Evolutionary conservation across 1,284 basidiomycete species (phyloP).

Genomic region (Uromyces viciae-fabae): DNA sequence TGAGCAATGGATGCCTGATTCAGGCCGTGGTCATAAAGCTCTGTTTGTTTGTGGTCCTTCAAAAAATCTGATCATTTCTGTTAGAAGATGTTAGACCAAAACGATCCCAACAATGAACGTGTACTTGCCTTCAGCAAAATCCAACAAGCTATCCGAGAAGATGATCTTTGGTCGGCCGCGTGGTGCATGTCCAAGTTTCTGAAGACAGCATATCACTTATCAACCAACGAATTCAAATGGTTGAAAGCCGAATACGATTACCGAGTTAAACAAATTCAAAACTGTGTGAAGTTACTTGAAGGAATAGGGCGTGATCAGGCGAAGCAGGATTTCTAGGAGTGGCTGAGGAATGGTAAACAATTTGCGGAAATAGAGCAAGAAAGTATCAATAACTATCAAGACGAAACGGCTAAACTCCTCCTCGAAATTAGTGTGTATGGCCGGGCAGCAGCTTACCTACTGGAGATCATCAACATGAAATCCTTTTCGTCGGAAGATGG

Average conservation of each 20-base stretch:
- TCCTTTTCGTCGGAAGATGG: not conserved
- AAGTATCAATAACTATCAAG: not conserved
- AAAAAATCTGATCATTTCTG: too few relatives aligned
- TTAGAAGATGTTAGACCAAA: too few relatives aligned
- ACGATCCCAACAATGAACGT: too few relatives aligned
- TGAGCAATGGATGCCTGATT: too few relatives aligned
- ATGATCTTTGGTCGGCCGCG: not conserved
- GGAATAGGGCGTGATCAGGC: not conserved
- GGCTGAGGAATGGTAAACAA: not conserved
- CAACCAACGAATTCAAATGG: not conserved
- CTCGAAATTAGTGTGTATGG: not conserved
- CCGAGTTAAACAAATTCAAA: not conserved
- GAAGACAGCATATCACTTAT: not conserved
- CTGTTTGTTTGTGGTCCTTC: too few relatives aligned
- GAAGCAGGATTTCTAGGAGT: not conserved
- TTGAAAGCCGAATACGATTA: not conserved
- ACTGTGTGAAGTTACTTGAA: not conserved
- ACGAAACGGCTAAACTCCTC: not conserved
- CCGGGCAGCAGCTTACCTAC: not conserved
- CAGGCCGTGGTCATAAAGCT: too few relatives aligned
- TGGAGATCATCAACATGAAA: not conserved
- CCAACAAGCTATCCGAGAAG: not conserved
- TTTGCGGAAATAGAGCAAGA: not conserved
- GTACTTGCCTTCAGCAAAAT: not conserved
- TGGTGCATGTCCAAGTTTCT: conserved; percentile 10